Conservation (phyloP, 2,329 filamentous ascomycete species). For the Tolypocladium album region DNA sequence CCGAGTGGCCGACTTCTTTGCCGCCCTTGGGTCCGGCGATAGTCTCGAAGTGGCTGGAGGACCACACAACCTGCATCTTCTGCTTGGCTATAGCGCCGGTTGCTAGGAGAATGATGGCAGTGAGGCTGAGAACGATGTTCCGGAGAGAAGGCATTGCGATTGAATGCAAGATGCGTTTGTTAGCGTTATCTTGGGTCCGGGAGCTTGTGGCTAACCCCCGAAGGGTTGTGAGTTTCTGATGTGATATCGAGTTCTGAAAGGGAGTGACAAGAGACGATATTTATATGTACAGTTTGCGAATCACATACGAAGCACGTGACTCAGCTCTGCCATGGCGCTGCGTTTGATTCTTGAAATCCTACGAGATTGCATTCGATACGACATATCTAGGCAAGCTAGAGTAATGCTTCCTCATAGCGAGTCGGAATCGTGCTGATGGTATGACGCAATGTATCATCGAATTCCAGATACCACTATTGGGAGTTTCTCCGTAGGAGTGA, state of each 20-base stretch:
- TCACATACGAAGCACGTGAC: neutral
- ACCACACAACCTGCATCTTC: neutral
- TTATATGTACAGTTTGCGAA: neutral
- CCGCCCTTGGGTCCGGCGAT: neutral
- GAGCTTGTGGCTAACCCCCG: neutral
- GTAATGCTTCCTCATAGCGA: neutral
- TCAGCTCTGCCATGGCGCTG: no score
- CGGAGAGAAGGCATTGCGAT: neutral
- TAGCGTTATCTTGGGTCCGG: neutral
- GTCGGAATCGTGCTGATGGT: neutral
- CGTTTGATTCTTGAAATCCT: neutral
- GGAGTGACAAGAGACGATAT: neutral
- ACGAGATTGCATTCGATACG: neutral
- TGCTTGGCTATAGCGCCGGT: neutral
- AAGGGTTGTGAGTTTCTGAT: no score
- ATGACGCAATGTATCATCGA: neutral
- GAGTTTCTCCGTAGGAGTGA: neutral
- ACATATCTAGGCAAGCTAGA: neutral
- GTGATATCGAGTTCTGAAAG: no score
- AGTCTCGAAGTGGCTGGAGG: neutral
- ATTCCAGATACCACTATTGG: no score
- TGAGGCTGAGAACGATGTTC: neutral
- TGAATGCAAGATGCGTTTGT: neutral
- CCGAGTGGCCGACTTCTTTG: neutral
- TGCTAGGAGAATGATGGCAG: neutral